Conservation (phyloP, 441 rosid genomes). For the Erysimum pusillum region DNA sequence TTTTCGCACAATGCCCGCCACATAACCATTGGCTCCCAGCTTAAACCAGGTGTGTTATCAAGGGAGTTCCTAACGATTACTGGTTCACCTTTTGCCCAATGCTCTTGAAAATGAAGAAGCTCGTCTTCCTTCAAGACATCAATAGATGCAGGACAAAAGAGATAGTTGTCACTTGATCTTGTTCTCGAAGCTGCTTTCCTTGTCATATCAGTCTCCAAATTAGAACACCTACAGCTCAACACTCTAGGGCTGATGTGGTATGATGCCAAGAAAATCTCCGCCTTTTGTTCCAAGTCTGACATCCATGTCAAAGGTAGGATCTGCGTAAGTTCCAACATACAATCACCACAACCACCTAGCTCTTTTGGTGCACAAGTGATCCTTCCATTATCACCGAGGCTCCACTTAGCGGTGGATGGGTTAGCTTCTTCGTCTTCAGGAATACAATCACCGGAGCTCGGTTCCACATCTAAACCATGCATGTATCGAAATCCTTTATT, state of each 20-base stretch:
- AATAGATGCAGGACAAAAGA: constrained; percentile 64
- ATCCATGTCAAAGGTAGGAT: constrained; percentile 68
- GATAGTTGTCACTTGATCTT: constrained; percentile 62
- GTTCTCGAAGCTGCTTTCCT: constrained; percentile 66
- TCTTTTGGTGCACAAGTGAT: constrained; percentile 72
- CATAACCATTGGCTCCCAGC: constrained; percentile 99
- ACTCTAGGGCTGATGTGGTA: constrained; percentile 10
- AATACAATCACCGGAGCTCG: constrained; percentile 9
- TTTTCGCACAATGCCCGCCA: constrained; percentile 86
- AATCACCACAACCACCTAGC: constrained; percentile 81
- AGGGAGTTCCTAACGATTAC: constrained; percentile 74
- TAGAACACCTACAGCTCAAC: constrained; percentile 37
- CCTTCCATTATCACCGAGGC: constrained; percentile 59
- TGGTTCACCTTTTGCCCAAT: constrained; percentile 89
- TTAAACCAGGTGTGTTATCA: constrained; percentile 61
- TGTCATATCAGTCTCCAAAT: constrained; percentile 38
- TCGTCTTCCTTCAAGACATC: constrained; percentile 53
- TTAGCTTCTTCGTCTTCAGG: constrained; percentile 32
- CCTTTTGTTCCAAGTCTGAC: constrained; percentile 54
- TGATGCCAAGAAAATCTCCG: constrained; percentile 47
- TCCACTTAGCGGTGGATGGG: constrained; percentile 53
- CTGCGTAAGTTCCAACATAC: constrained; percentile 70
- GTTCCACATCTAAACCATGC: constrained; percentile 67
- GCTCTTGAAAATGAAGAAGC: constrained; percentile 64
- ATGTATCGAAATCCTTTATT: constrained; percentile 68